phyloP scores from a whole-genome alignment of 495 filamentous ascomycete species.

The Xanthoparmelia taractica region DNA sequence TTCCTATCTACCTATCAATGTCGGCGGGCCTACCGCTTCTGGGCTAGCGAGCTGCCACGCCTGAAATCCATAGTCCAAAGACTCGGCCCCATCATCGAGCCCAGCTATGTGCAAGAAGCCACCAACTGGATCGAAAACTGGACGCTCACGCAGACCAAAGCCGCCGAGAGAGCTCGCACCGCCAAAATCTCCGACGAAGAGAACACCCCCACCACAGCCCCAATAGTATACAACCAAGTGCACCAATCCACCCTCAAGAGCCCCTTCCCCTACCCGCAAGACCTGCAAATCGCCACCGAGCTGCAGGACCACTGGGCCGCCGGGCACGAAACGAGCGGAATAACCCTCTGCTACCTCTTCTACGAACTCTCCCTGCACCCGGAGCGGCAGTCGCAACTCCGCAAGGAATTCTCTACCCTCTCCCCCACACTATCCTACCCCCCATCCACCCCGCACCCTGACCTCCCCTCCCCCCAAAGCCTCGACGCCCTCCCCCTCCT shows the following conservation, averaged over 20 bases:
- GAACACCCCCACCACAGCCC: background rate
- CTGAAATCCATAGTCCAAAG: constrained; percentile 43
- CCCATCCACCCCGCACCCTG: constrained; percentile 18
- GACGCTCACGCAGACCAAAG: background rate
- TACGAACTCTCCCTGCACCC: constrained; percentile 57
- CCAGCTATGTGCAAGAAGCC: constrained; percentile 11
- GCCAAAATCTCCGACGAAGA: background rate
- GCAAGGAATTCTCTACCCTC: constrained; percentile 53
- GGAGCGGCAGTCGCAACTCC: constrained; percentile 50
- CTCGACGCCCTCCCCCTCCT: constrained; percentile 66
- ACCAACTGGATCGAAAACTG: constrained; percentile 14
- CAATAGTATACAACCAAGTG: constrained; percentile 11
- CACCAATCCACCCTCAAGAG: background rate
- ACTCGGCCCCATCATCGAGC: constrained; percentile 27
- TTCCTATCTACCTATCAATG: constrained; percentile 49
- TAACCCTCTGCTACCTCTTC: constrained; percentile 62
- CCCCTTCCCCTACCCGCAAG: background rate
- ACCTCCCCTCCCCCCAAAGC: constrained; percentile 50
- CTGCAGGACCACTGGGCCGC: constrained; percentile 59
- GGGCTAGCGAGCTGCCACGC: constrained; percentile 61
- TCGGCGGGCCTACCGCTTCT: constrained; percentile 49
- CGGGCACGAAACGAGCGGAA: constrained; percentile 70
- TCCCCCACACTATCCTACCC: constrained; percentile 29
- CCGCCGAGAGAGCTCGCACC: constrained; percentile 4
- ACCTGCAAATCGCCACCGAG: constrained; percentile 11